Conservation (phyloP, 495 filamentous ascomycete genomes). For the Xylaria flabelliformis region DNA sequence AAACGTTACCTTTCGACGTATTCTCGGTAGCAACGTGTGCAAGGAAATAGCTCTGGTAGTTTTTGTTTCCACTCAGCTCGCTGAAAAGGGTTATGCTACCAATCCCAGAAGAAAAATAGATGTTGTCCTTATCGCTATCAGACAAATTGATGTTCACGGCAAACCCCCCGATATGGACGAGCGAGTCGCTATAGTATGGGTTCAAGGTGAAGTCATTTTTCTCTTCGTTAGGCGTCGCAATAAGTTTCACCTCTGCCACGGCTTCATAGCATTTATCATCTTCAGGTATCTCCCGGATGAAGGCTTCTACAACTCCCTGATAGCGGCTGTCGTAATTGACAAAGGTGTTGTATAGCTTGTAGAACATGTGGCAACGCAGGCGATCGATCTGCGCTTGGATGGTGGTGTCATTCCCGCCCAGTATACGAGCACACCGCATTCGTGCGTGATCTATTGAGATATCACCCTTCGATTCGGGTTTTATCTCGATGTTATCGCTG, state of each 20-base stretch:
- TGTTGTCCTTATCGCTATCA: conserved; percentile 59
- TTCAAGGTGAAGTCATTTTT: conserved; percentile 55
- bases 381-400: conserved; percentile 46
- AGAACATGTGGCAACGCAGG: conserved; percentile 60
- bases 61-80: conserved; percentile 57
- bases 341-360: conserved; percentile 64
- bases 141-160: conserved; percentile 65
- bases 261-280: conserved; percentile 64
- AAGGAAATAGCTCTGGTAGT: conserved; percentile 63
- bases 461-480: conserved; percentile 43
- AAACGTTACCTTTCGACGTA: conserved; percentile 51
- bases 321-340: conserved; percentile 65
- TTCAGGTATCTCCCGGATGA: conserved; percentile 41
- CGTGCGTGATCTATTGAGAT: conserved; percentile 45
- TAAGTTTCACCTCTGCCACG: conserved; percentile 62
- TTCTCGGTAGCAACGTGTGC: conserved; percentile 49
- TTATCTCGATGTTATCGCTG: conserved; percentile 29
- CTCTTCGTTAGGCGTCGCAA: conserved; percentile 49
- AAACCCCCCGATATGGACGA: conserved; percentile 64
- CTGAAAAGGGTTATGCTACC: conserved; percentile 64
- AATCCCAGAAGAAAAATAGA: conserved; percentile 69
- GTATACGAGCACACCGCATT: conserved; percentile 41
- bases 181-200: conserved; percentile 67
- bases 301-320: conserved; percentile 65
- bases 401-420: conserved; percentile 37